Evolutionary conservation across 2,329 filamentous ascomycete genomes (phyloP), one percentile per base, ranked within the genome.

Genomic region (Myriosclerotinia curreyana): DNA sequence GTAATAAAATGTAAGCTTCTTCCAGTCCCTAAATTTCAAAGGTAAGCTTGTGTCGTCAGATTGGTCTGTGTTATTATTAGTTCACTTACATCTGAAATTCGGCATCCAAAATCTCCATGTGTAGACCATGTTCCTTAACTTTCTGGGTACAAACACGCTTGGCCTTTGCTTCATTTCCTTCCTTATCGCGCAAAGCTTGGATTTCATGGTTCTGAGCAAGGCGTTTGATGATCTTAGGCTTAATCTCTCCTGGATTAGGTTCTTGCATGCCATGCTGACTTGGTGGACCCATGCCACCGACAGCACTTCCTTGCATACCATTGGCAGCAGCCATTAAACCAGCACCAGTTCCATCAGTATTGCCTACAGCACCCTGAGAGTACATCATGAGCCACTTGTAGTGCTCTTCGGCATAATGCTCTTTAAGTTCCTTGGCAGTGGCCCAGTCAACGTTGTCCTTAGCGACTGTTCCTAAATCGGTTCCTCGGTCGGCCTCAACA

Each of bases 341-440:
- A 60, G 83, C 82, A 44, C 83, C 82, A 8, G 83, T 79, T 31
- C 84, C 82, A 67, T 88, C 86, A 64, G 86, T 82, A 28, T 81
- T 83, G 28, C 81, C 83, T 44, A 83, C 83, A 9, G 85, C 91
- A 74, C 86, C 90, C 75, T 92, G 88, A 1, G 92, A 96, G 76
- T 97, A 99, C 90, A 98, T 95, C 90, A 98, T 96, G 61, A 99
- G 83, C 91, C 94, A 98, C 73, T 92, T 93, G 79, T 96, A 97
- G 75, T 99, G 95, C 75, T 98, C 92, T 75, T 97, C 92, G 2
- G 90, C 90, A 69, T 94, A 96, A 71, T 95, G 88, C 71, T 96
- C 91, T 76, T 97, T 96, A 69, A 92, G 79, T 55, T 95, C 89
- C 73, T 95, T 93, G 11, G 95, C 95, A 60, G 89, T 86, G 69